Evolutionary conservation across 148 eudicot genomes (phyloP), one percentile per base, ranked within the genome.

Genomic region (Tetragonia tetragonoides): DNA sequence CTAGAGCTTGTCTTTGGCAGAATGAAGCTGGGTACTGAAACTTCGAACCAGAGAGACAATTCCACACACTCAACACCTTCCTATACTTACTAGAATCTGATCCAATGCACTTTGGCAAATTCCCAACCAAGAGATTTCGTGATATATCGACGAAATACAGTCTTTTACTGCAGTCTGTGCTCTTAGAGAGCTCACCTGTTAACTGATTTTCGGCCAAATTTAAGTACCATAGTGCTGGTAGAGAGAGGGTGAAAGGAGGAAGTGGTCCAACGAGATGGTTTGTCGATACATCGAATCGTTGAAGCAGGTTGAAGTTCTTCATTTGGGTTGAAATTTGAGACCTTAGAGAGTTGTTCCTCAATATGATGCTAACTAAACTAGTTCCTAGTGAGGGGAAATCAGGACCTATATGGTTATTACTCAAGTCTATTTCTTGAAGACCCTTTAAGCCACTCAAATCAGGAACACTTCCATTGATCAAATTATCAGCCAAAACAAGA

Each of bases 381-480:
- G 81, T 73, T 14, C 94, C 83, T 23, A 93, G 69, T 11, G 90
- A 79, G 2, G 99, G 99, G 72, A 92, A 91, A 12, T 85, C 56
- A 7, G 97, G 94, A 7, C 94, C 94, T 0, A 95, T 70, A 24
- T 86, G 79, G 71, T 95, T 95, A 57, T 82, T 77, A 16, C 97
- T 87, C 66, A 95, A 78, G 78, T 95, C 97, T 42, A 95, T 39
- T 54, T 86, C 88, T 83, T 91, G 85, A 72, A 95, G 91, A 38
- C 14, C 47, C 28, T 72, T 53, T 46, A 95, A 79, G 10, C 78
- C 74, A 54, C 65, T 81, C 10, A 95, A 87, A 90, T 90, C 92
- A 14, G 96, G 93, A 10, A 87, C 86, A 83, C 76, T 90, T 21
- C 97, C 99, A 82, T 84, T 90, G 51, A 95, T 71, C 90, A 91